Conservation (phyloP, 164 flowering plant genomes). For the Aristolochia contorta region DNA sequence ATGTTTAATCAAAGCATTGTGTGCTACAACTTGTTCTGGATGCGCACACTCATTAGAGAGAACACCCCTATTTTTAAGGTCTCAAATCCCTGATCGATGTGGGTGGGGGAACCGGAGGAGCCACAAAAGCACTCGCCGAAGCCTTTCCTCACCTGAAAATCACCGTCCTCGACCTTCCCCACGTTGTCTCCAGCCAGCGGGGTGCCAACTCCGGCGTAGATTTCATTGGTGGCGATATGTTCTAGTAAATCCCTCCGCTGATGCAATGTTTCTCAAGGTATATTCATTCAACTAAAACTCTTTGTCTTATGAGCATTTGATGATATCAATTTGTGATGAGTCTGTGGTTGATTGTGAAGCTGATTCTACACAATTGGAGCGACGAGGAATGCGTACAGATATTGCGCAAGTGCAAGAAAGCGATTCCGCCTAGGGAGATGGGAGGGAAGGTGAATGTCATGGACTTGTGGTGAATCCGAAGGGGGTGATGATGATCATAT, state of each 20-base stretch:
- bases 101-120: slow-evolving; percentile 2
- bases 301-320: too few relatives aligned
- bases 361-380: slow-evolving; percentile 25
- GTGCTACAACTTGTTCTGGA: background rate
- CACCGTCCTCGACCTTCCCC: slow-evolving; percentile 2
- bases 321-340: too few relatives aligned
- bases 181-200: background rate
- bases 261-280: slow-evolving; percentile 5
- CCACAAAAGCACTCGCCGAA: background rate
- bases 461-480: slow-evolving; percentile 25
- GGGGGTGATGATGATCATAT: slow-evolving; percentile 7
- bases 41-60: background rate
- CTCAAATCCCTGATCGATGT: background rate
- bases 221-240: slow-evolving; percentile 2
- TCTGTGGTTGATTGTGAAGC: too few relatives aligned
- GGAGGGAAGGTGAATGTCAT: slow-evolving; percentile 43
- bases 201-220: background rate
- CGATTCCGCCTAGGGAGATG: slow-evolving; percentile 21
- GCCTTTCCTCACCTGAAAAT: slow-evolving; percentile 3
- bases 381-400: slow-evolving; percentile 35
- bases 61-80: background rate
- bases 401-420: slow-evolving; percentile 29
- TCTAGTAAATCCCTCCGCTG: background rate
- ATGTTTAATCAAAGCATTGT: slow-evolving; percentile 6
- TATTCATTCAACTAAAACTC: too few relatives aligned